A percentile compares a stretch with the other conserved stretches of the same genome.
Evolutionary conservation across 208 protist species (phyloP).

Genomic region (Acanthamoeba triangularis): DNA sequence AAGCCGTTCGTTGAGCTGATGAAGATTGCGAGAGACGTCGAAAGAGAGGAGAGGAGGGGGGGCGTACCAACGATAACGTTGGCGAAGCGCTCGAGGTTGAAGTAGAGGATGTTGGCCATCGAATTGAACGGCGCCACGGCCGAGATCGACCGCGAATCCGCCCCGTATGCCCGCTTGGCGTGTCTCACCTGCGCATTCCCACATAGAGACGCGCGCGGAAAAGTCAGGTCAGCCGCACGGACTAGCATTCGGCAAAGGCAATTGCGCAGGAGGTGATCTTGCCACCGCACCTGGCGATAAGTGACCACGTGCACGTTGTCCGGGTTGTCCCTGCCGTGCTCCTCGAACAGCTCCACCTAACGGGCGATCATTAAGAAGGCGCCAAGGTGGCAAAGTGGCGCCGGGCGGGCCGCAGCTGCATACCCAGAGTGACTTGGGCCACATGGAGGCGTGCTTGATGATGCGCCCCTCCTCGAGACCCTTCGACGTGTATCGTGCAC

Average conservation of each 20-base stretch:
- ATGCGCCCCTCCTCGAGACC: slow-evolving; percentile 39
- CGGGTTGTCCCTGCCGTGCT: slow-evolving; percentile 44
- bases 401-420: too few species aligned
- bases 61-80: slow-evolving; percentile 59
- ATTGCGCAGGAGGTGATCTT: background rate
- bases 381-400: too few species aligned
- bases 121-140: slow-evolving; percentile 64
- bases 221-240: background rate
- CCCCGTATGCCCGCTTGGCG: slow-evolving; percentile 30
- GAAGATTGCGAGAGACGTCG: too few species aligned
- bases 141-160: slow-evolving; percentile 38
- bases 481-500: slow-evolving; percentile 64
- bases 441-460: slow-evolving; percentile 59
- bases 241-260: too few species aligned
- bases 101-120: slow-evolving; percentile 72
- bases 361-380: too few species aligned
- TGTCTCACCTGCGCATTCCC: slow-evolving; percentile 47
- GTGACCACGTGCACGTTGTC: slow-evolving; percentile 68
- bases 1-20: too few species aligned
- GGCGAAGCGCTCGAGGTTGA: slow-evolving; percentile 72
- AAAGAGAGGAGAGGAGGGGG: too few species aligned
- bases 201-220: too few species aligned
- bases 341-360: slow-evolving; percentile 52
- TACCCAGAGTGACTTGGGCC: slow-evolving; percentile 59
- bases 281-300: slow-evolving; percentile 25